A percentile compares a stretch with the other conserved stretches of the same genome.
phyloP scores from a whole-genome alignment of 768 basidiomycete species.

The Inosperma sp. region DNA sequence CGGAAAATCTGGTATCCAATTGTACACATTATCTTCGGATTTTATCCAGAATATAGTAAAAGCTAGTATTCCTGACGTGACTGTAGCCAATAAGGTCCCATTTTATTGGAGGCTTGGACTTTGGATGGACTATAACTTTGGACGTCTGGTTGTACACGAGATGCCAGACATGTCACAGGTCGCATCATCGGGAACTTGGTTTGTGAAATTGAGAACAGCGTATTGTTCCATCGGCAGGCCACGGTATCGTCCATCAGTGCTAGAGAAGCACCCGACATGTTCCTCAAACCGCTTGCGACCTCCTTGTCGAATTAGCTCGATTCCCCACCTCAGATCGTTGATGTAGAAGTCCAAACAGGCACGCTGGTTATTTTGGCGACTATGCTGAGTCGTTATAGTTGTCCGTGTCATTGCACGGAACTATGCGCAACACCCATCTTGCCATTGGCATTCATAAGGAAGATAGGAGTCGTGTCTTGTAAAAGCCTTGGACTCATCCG shows the following conservation, averaged over 20 bases:
- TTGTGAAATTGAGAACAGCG: neutral
- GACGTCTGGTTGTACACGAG: neutral
- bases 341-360: neutral
- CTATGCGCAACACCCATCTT: neutral
- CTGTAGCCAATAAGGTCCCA: neutral
- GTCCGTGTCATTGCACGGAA: neutral
- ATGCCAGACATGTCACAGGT: neutral
- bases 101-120: neutral
- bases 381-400: neutral
- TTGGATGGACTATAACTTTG: neutral
- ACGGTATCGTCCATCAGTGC: neutral
- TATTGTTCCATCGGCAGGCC: neutral
- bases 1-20: too few relatives aligned
- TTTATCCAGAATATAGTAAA: conserved; percentile 15
- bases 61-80: neutral
- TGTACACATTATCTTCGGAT: conserved; percentile 22
- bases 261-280: neutral
- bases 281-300: neutral
- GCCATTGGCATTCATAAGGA: neutral
- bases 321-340: neutral
- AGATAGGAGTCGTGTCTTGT: neutral
- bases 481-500: conserved; percentile 2
- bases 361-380: neutral
- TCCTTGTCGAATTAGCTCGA: neutral
- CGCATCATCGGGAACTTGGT: neutral